A percentile compares a stretch with the other conserved stretches of the same genome.
Evolutionary conservation across 169 alveolate genomes (phyloP).

Genomic region (Plasmodium knowlesi): DNA sequence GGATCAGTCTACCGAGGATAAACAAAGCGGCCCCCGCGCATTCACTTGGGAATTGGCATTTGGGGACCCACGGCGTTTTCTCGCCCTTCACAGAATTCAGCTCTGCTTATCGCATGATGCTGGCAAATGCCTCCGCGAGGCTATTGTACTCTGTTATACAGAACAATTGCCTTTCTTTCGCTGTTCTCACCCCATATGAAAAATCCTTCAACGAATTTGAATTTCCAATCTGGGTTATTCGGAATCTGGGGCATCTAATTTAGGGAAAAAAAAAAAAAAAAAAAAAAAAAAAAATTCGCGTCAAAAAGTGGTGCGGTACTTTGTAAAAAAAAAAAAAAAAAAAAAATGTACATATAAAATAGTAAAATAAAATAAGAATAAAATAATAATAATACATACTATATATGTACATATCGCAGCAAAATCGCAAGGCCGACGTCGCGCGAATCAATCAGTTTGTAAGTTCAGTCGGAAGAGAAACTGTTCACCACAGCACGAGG

Average conservation of each 20-base stretch:
- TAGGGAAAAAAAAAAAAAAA: background rate
- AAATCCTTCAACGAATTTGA: background rate
- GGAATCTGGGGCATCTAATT: background rate
- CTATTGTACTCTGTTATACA: background rate
- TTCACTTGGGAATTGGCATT: background rate
- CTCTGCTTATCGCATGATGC: background rate
- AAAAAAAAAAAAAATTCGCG: background rate
- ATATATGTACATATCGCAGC: background rate
- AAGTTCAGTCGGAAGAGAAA: background rate
- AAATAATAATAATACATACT: background rate
- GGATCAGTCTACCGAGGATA: background rate
- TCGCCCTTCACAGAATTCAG: background rate
- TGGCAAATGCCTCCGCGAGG: background rate
- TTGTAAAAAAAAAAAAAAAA: background rate
- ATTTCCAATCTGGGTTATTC: background rate
- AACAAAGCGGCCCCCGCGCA: background rate
- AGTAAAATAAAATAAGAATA: background rate
- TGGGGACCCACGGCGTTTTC: background rate
- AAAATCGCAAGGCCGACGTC: background rate
- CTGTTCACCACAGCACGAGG: background rate
- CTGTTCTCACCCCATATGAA: background rate
- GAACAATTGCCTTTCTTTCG: background rate
- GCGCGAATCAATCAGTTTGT: background rate
- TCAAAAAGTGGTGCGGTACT: background rate
- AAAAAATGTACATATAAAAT: background rate